Conservation (phyloP, 352 stramenopile genomes). For the Phytophthora hybrid region DNA sequence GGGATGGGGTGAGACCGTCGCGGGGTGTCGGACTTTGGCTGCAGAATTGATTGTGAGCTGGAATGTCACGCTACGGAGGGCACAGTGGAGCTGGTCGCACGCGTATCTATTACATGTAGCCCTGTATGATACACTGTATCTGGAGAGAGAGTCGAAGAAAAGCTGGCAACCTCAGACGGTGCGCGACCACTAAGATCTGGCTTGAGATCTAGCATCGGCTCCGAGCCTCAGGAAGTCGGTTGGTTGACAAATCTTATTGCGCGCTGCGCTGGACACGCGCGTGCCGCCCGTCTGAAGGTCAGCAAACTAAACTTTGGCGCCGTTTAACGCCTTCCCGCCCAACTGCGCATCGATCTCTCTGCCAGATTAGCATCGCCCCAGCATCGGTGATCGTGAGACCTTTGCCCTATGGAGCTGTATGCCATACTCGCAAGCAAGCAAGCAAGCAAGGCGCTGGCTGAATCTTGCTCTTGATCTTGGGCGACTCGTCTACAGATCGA, state of each 20-base stretch:
- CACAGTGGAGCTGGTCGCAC: background rate
- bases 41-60: background rate
- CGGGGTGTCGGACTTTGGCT: background rate
- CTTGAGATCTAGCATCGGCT: background rate
- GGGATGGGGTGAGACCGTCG: background rate
- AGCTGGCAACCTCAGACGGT: background rate
- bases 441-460: too few species aligned
- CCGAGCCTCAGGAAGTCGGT: too few species aligned
- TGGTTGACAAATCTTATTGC: too few species aligned
- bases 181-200: background rate
- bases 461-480: too few species aligned
- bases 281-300: background rate
- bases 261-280: too few species aligned
- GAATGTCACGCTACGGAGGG: background rate
- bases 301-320: background rate
- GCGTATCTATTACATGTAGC: background rate
- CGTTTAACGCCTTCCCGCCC: background rate
- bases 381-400: too few species aligned
- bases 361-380: too few species aligned
- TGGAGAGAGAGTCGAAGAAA: background rate
- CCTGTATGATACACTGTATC: too few species aligned
- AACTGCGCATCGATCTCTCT: too few species aligned
- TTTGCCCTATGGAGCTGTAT: too few species aligned
- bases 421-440: too few species aligned
- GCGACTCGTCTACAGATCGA: too few species aligned